Evolutionary conservation across 2,329 filamentous ascomycete species (phyloP).

Genomic region (Blumeria graminis): DNA sequence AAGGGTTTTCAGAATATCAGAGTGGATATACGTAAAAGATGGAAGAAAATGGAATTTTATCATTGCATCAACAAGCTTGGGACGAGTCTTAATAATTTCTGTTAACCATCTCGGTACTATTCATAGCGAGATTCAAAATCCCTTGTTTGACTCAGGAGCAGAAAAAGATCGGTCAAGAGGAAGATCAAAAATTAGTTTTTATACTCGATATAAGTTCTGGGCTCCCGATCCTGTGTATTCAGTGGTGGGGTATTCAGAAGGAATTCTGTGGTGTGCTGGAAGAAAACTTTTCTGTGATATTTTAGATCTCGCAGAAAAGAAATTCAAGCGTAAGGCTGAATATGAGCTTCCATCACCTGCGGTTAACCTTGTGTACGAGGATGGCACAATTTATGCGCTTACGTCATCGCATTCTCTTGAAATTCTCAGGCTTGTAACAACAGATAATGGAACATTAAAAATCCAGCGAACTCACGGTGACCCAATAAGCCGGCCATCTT

Average conservation of each 20-base stretch:
- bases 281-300: slow-evolving; percentile 29
- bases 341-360: slow-evolving; percentile 29
- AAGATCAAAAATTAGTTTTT: slow-evolving; percentile 22
- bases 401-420: slow-evolving; percentile 30
- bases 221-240: slow-evolving; percentile 27
- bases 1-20: slow-evolving; percentile 32
- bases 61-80: slow-evolving; percentile 30
- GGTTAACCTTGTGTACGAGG: slow-evolving; percentile 23
- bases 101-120: slow-evolving; percentile 15
- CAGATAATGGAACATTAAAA: slow-evolving; percentile 7
- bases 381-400: slow-evolving; percentile 24
- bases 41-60: slow-evolving; percentile 37
- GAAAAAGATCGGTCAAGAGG: background rate
- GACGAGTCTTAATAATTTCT: slow-evolving; percentile 31
- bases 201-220: slow-evolving; percentile 26
- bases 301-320: slow-evolving; percentile 26
- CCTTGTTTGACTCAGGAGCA: background rate
- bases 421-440: slow-evolving; percentile 21
- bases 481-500: slow-evolving; percentile 12
- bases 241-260: slow-evolving; percentile 27
- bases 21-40: slow-evolving; percentile 37
- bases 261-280: slow-evolving; percentile 32
- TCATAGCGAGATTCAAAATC: background rate
- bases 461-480: slow-evolving; percentile 14
- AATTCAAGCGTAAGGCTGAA: slow-evolving; percentile 22